Evolutionary conservation across 345 rosid species (phyloP).

Genomic region (Triadica sebifera): DNA sequence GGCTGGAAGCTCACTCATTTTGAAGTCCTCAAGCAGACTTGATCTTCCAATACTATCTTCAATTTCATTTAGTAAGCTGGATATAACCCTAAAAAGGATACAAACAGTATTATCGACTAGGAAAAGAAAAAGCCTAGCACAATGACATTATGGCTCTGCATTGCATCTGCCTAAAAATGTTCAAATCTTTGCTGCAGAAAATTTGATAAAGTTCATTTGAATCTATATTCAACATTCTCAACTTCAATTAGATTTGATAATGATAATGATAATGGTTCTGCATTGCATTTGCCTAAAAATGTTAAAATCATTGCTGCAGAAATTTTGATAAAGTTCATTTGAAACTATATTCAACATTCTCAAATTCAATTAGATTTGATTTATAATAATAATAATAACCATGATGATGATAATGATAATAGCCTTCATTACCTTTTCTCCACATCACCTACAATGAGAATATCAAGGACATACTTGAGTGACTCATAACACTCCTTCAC

Average conservation of each 20-base stretch:
- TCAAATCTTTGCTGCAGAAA: not conserved
- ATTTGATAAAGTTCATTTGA: slow-evolving; percentile 8
- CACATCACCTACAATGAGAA: slow-evolving; percentile 70
- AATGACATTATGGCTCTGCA: not conserved
- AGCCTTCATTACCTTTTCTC: slow-evolving; percentile 63
- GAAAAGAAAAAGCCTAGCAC: slow-evolving; percentile 6
- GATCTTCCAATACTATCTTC: slow-evolving; percentile 67
- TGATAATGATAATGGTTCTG: not conserved
- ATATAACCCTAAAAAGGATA: slow-evolving; percentile 50
- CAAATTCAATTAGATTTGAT: slow-evolving; percentile 1
- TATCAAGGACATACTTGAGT: slow-evolving; percentile 72
- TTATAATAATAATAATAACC: not conserved
- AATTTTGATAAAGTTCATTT: slow-evolving; percentile 8
- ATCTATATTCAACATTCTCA: not conserved
- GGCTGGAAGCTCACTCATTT: slow-evolving; percentile 63
- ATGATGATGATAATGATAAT: no score
- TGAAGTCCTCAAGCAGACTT: slow-evolving; percentile 68
- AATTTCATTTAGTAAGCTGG: slow-evolving; percentile 57
- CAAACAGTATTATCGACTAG: slow-evolving; percentile 15
- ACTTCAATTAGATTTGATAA: not conserved
- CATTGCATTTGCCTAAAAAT: slow-evolving; percentile 1
- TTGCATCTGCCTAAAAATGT: slow-evolving; percentile 5
- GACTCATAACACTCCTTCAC: slow-evolving; percentile 87
- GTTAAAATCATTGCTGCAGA: slow-evolving; percentile 2
- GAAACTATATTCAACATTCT: not conserved